Conservation (phyloP, 1,284 basidiomycete genomes). For the Rhizoctonia solani region DNA sequence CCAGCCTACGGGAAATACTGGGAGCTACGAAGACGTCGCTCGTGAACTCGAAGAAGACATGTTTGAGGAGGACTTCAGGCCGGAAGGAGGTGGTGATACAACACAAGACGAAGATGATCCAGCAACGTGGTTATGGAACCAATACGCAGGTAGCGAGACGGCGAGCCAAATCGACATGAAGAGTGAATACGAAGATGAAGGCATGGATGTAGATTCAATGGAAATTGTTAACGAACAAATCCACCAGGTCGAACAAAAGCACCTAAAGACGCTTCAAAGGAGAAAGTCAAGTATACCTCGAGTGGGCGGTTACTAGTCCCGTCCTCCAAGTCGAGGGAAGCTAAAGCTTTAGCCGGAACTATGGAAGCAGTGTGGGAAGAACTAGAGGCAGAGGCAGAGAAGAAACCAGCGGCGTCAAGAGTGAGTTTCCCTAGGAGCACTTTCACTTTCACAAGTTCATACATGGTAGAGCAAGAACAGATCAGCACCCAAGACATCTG, state of each 20-base stretch:
- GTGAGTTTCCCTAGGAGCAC: background rate
- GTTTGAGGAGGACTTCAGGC: background rate
- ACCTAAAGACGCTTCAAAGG: background rate
- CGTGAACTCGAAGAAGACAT: slow-evolving; percentile 28
- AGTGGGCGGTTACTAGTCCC: slow-evolving; percentile 27
- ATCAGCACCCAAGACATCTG: slow-evolving; percentile 13
- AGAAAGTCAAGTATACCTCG: slow-evolving; percentile 25
- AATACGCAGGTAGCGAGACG: background rate
- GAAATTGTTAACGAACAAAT: background rate
- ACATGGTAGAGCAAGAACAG: slow-evolving; percentile 13
- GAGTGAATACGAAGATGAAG: background rate
- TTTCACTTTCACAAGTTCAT: background rate
- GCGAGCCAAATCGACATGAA: background rate
- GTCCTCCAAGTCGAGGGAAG: slow-evolving; percentile 29
- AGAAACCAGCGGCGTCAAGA: slow-evolving; percentile 24
- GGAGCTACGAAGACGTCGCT: slow-evolving; percentile 22
- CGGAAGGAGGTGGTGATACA: background rate
- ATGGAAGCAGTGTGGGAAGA: slow-evolving; percentile 29
- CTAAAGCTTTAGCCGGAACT: slow-evolving; percentile 17
- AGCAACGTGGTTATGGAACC: slow-evolving; percentile 19
- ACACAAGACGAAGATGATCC: slow-evolving; percentile 22
- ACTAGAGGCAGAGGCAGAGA: background rate
- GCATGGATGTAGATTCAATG: background rate
- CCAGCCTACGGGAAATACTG: background rate
- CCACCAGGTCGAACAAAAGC: slow-evolving; percentile 4